Conservation (phyloP, 2,329 filamentous ascomycete genomes). For the Fusarium foetens region DNA sequence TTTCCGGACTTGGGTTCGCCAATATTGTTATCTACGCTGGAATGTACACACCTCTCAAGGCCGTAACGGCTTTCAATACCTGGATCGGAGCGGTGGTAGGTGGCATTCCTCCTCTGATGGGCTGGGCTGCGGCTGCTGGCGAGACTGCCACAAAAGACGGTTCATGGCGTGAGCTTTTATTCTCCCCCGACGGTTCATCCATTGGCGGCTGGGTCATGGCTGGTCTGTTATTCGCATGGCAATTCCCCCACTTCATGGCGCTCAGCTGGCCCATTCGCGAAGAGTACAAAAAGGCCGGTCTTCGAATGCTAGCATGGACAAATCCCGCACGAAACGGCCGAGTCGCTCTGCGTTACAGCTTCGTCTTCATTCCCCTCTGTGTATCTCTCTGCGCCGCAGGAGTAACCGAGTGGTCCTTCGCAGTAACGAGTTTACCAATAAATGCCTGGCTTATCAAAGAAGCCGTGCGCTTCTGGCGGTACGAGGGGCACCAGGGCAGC, state of each 20-base stretch:
- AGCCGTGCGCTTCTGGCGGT: slow-evolving; percentile 82
- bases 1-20: slow-evolving; percentile 81
- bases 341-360: slow-evolving; percentile 86
- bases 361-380: slow-evolving; percentile 89
- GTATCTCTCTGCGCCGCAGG: slow-evolving; percentile 79
- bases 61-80: slow-evolving; percentile 86
- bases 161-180: slow-evolving; percentile 80
- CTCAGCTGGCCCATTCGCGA: slow-evolving; percentile 88
- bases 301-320: slow-evolving; percentile 83
- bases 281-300: slow-evolving; percentile 80
- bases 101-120: slow-evolving; percentile 95
- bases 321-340: slow-evolving; percentile 87
- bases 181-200: slow-evolving; percentile 69
- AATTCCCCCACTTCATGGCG: slow-evolving; percentile 98
- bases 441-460: slow-evolving; percentile 88
- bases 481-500: slow-evolving; percentile 80
- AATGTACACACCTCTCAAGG: slow-evolving; percentile 92
- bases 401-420: slow-evolving; percentile 87
- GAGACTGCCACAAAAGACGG: slow-evolving; percentile 82
- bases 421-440: slow-evolving; percentile 80
- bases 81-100: slow-evolving; percentile 95
- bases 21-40: slow-evolving; percentile 94
- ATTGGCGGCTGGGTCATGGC: slow-evolving; percentile 91
- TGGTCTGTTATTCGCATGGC: slow-evolving; percentile 89
- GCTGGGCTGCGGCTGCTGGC: slow-evolving; percentile 94